Evolutionary conservation across 805 yeast species (phyloP).

Genomic region (Saccharomycopsis sp.): DNA sequence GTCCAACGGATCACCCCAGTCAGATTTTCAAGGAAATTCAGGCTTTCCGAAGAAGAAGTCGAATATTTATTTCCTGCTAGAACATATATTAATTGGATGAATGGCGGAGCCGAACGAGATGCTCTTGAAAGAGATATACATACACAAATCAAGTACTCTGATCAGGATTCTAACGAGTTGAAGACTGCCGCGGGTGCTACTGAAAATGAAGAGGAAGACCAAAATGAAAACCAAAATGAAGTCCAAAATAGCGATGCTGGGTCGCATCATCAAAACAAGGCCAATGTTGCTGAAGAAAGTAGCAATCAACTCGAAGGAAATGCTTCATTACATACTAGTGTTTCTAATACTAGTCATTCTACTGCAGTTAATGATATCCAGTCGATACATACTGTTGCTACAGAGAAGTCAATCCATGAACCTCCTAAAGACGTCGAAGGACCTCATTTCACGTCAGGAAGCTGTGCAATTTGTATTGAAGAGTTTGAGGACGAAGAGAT

Average conservation of each 20-base stretch:
- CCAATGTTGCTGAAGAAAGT: constrained; percentile 4
- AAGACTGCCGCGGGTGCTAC: constrained; percentile 2
- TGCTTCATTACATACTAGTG: constrained; percentile 22
- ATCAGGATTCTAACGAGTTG: constrained; percentile 20
- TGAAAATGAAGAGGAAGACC: not conserved
- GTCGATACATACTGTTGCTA: not conserved
- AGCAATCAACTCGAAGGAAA: not conserved
- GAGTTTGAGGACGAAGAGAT: constrained; percentile 51
- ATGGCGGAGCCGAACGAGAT: constrained; percentile 53
- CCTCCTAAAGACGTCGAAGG: constrained; percentile 6
- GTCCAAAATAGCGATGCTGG: too few relatives aligned
- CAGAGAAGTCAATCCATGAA: constrained; percentile 8
- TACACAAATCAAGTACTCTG: constrained; percentile 34
- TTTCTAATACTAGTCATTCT: not conserved
- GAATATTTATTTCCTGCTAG: constrained; percentile 52
- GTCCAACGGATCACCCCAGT: not conserved
- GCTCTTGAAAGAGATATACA: constrained; percentile 37
- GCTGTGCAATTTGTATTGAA: constrained; percentile 77
- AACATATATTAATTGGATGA: constrained; percentile 53
- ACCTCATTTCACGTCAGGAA: constrained; percentile 54
- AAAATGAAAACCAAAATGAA: too few relatives aligned
- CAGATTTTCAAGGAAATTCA: constrained; percentile 16
- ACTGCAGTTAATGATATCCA: not conserved
- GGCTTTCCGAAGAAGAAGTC: constrained; percentile 50
- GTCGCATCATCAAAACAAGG: too few relatives aligned